Evolutionary conservation across 164 flowering plant species (phyloP).

Genomic region (Macadamia tetraphylla): DNA sequence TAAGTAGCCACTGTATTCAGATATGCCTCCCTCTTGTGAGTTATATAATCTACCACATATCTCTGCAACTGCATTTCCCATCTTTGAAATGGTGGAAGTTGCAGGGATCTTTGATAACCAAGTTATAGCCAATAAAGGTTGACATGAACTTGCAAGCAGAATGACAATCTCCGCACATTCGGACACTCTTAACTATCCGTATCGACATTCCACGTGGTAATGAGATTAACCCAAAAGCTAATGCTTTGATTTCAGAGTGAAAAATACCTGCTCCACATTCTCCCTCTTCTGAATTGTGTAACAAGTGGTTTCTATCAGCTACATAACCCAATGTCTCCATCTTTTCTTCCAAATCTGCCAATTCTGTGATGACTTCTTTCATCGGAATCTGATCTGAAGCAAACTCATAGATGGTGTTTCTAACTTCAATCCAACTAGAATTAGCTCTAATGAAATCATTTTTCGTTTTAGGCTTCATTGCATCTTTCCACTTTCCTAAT

Average conservation of each 20-base stretch:
- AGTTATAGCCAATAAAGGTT: conserved; percentile 20
- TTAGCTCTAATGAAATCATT: conserved; percentile 6
- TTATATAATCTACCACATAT: conserved; percentile 22
- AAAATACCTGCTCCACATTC: conserved; percentile 16
- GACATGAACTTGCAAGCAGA: conserved; percentile 39
- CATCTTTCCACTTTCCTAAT: conserved; percentile 31
- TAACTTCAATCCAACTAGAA: conserved; percentile 31
- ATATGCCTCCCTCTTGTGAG: background rate
- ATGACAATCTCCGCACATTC: conserved; percentile 35
- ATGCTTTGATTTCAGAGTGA: conserved; percentile 35
- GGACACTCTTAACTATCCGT: conserved; percentile 22
- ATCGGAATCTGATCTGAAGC: conserved; percentile 15
- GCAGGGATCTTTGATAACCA: conserved; percentile 28
- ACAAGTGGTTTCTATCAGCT: conserved; percentile 28
- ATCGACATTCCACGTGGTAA: conserved; percentile 20
- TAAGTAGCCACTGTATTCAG: conserved; percentile 6
- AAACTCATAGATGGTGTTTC: conserved; percentile 22
- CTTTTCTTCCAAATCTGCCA: conserved; percentile 20
- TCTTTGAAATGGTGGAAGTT: conserved; percentile 31
- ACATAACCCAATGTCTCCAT: conserved; percentile 32
- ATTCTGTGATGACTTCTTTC: conserved; percentile 13
- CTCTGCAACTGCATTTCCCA: conserved; percentile 38
- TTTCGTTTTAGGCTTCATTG: conserved; percentile 20
- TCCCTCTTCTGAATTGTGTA: conserved; percentile 35
- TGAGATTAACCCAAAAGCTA: conserved; percentile 29